Conservation (phyloP, 179 eudicot genomes). For the Nepenthes alata region DNA sequence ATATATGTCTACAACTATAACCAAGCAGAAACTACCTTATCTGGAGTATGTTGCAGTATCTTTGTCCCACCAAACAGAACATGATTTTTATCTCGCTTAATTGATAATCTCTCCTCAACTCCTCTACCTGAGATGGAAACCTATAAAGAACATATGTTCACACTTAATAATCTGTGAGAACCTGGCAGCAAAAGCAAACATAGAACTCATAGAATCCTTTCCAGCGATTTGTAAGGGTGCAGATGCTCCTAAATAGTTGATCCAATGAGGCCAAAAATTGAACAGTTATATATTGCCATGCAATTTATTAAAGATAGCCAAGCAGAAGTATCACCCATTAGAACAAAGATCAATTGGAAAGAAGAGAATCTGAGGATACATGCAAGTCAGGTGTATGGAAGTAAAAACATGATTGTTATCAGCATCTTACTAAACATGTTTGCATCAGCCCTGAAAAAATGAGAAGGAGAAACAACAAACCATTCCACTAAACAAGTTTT, state of each 20-base stretch:
- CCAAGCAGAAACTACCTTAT: conserved; percentile 42
- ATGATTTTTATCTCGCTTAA: conserved; percentile 71
- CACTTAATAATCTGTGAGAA: conserved; percentile 2
- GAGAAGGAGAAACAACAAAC: too few relatives aligned
- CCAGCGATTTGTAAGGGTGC: too few relatives aligned
- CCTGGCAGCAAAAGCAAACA: background rate
- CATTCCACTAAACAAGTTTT: too few relatives aligned
- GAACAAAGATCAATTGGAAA: background rate
- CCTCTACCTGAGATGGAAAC: conserved; percentile 63
- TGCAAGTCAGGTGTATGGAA: too few relatives aligned
- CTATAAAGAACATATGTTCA: conserved; percentile 22
- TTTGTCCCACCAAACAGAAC: conserved; percentile 96
- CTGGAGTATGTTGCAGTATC: conserved; percentile 92
- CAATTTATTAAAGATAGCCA: background rate
- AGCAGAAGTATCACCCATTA: background rate
- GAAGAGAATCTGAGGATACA: too few relatives aligned
- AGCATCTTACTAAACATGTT: too few relatives aligned
- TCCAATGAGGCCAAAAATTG: too few relatives aligned
- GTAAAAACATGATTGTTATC: too few relatives aligned
- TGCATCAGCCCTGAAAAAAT: too few relatives aligned
- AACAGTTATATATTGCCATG: too few relatives aligned
- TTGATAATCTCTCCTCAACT: conserved; percentile 52
- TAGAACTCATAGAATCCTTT: background rate
- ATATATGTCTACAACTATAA: background rate
- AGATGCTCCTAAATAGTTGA: too few relatives aligned